Percentiles rank a stretch among this genome's conserved stretches.
phyloP scores from a whole-genome alignment of 2,329 filamentous ascomycete genomes.

The Samsoniella hepiali region DNA sequence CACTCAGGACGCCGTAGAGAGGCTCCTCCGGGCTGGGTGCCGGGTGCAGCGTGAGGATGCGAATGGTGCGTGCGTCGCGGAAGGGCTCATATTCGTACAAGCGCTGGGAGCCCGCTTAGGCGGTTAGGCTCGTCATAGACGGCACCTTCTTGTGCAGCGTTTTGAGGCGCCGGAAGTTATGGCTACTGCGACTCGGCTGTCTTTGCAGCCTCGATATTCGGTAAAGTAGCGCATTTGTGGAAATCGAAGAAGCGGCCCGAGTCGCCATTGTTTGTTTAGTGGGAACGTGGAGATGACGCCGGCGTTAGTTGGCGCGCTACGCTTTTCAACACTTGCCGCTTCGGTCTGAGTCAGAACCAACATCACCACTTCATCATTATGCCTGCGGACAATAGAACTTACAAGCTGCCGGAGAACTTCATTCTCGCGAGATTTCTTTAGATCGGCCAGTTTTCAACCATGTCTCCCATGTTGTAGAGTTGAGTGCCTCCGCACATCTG shows the following conservation, averaged over 20 bases:
- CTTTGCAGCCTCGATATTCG: neutral
- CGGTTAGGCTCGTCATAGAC: neutral
- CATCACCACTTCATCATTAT: neutral
- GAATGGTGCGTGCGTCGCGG: conserved; percentile 1
- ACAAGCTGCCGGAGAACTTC: no score
- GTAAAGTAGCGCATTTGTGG: neutral
- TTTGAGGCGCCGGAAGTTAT: neutral
- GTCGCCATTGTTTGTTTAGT: neutral
- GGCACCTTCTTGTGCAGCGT: neutral
- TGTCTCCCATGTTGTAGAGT: no score
- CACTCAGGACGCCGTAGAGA: neutral
- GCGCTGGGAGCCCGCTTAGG: neutral
- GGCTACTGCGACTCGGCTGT: neutral
- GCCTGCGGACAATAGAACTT: no score
- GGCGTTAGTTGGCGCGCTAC: neutral
- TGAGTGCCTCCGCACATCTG: no score
- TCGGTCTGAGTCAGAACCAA: neutral
- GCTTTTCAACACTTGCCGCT: neutral
- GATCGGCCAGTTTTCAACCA: no score
- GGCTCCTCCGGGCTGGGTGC: conserved; percentile 1
- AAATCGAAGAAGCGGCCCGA: neutral
- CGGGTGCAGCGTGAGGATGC: conserved; percentile 11
- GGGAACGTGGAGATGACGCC: neutral
- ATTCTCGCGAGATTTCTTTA: no score
- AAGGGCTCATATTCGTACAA: conserved; percentile 11